Percentiles rank a stretch among this genome's conserved stretches.
Evolutionary conservation across 1,284 basidiomycete genomes (phyloP).

Genomic region (Fomitopsis schrenkii): DNA sequence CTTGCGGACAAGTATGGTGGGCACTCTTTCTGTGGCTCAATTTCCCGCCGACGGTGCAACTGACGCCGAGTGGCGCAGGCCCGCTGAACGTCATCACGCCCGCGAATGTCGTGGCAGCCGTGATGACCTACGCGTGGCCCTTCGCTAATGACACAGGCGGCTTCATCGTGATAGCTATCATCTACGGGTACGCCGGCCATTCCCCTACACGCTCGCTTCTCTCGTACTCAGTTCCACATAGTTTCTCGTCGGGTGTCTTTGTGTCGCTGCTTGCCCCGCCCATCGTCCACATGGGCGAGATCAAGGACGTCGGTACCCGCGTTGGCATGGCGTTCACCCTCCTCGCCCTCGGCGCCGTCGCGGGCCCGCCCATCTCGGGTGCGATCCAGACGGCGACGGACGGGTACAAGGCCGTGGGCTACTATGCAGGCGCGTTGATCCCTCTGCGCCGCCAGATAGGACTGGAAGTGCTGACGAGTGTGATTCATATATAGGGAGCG

Average conservation of each 20-base stretch:
- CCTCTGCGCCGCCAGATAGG: neutral
- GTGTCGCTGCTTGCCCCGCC: conserved; percentile 52
- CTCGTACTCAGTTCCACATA: conserved; percentile 15
- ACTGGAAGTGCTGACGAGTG: neutral
- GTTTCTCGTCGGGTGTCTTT: conserved; percentile 52
- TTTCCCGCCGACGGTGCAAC: neutral
- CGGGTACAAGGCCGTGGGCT: conserved; percentile 49
- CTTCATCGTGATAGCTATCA: conserved; percentile 41
- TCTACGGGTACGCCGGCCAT: conserved; percentile 42
- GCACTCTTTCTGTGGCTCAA: conserved; percentile 2
- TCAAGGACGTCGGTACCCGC: conserved; percentile 55
- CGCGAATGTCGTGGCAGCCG: conserved; percentile 41
- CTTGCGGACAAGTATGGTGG: conserved; percentile 36
- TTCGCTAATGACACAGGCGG: conserved; percentile 37
- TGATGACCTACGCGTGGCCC: conserved; percentile 58
- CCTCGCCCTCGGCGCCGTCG: conserved; percentile 41
- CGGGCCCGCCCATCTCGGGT: conserved; percentile 57
- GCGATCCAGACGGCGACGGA: conserved; percentile 44
- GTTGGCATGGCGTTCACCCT: conserved; percentile 55
- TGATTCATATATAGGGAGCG: conserved; percentile 5
- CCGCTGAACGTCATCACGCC: conserved; percentile 54
- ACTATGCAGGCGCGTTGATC: conserved; percentile 49
- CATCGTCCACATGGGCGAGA: conserved; percentile 54
- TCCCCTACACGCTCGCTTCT: neutral
- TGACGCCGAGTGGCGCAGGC: conserved; percentile 28